Conservation (phyloP, 2,329 filamentous ascomycete genomes). For the Botrytis pseudocinerea region DNA sequence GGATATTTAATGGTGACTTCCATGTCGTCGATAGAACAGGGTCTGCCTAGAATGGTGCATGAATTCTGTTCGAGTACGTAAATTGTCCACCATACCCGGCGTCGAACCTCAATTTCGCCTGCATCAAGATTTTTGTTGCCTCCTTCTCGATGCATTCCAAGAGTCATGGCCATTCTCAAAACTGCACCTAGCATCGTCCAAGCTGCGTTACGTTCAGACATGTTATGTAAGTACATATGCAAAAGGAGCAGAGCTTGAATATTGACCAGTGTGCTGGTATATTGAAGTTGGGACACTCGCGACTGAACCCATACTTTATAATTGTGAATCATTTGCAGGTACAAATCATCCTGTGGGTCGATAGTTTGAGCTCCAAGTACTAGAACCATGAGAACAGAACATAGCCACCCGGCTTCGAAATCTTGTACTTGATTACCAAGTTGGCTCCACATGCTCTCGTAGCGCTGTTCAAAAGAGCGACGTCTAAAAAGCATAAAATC, state of each 20-base stretch:
- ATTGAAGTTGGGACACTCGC: constrained; percentile 43
- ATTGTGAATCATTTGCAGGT: constrained; percentile 41
- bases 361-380: constrained; percentile 45
- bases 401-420: constrained; percentile 46
- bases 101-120: constrained; percentile 36
- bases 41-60: constrained; percentile 38
- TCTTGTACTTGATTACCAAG: constrained; percentile 36
- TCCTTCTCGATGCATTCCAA: constrained; percentile 48
- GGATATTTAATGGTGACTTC: constrained; percentile 38
- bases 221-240: constrained; percentile 46
- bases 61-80: constrained; percentile 39
- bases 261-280: constrained; percentile 44
- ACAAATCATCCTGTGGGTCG: constrained; percentile 38
- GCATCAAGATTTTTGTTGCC: constrained; percentile 43
- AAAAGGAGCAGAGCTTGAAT: constrained; percentile 47
- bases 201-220: constrained; percentile 46
- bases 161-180: constrained; percentile 46
- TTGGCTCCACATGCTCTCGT: constrained; percentile 44
- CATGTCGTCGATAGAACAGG: constrained; percentile 37
- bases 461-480: constrained; percentile 44
- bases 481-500: constrained; percentile 45
- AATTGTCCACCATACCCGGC: constrained; percentile 40
- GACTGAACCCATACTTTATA: constrained; percentile 42
- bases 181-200: constrained; percentile 46
- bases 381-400: constrained; percentile 43